These are phyloP conservation scores for Salinomyces thailandicus DNA, from an alignment of 2,329 filamentous ascomycete species.

Conservation along the genomic window DNA sequence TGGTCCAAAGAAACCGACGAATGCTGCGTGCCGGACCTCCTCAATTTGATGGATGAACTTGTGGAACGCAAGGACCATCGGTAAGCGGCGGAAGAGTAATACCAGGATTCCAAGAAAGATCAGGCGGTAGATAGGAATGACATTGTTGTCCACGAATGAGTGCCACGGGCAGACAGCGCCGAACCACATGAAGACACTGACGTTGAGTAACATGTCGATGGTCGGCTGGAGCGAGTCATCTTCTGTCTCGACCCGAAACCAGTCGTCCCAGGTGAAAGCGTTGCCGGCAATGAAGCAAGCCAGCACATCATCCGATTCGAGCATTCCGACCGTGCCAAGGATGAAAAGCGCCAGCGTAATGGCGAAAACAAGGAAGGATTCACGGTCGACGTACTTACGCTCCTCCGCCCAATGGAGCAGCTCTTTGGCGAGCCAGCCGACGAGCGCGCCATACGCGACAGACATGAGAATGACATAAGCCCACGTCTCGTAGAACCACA, in stretches of 20 bases:
- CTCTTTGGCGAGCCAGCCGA: constrained; percentile 74
- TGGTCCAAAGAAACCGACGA: constrained; percentile 87
- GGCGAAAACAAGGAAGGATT: constrained; percentile 80
- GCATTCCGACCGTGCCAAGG: constrained; percentile 72
- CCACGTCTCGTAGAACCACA: constrained; percentile 83
- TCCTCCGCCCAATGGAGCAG: constrained; percentile 76
- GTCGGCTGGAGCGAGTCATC: constrained; percentile 92
- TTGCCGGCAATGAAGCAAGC: constrained; percentile 91
- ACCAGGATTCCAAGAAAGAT: constrained; percentile 65
- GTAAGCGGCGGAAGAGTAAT: constrained; percentile 65
- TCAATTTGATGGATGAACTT: constrained; percentile 68
- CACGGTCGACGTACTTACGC: constrained; percentile 69
- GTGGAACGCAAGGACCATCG: constrained; percentile 64
- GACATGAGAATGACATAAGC: constrained; percentile 73
- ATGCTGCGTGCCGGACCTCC: constrained; percentile 61
- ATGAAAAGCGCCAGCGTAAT: constrained; percentile 80
- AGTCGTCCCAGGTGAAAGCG: constrained; percentile 84
- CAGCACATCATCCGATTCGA: constrained; percentile 80
- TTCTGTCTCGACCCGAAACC: constrained; percentile 79
- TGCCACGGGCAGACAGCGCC: constrained; percentile 77
- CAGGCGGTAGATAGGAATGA: constrained; percentile 65
- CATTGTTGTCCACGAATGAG: constrained; percentile 53
- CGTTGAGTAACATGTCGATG: constrained; percentile 88
- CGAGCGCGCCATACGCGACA: constrained; percentile 61
- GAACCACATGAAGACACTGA: constrained; percentile 83